Conservation (phyloP, 2,329 filamentous ascomycete species). For the Microcyclospora tardicrescens region DNA sequence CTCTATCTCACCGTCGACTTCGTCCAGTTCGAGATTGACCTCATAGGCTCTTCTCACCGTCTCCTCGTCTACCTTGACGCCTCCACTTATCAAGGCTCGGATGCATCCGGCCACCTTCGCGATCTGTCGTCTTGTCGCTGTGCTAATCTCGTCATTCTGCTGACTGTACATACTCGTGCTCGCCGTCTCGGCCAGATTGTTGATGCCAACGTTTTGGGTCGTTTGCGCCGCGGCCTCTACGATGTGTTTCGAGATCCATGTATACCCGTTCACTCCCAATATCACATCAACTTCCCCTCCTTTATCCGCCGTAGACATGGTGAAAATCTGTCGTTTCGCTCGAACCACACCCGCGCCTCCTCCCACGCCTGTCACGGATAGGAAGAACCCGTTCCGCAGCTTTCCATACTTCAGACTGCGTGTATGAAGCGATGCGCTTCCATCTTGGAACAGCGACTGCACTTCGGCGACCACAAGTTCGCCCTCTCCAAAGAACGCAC, state of each 20-base stretch:
- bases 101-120: constrained; percentile 71
- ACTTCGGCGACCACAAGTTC: constrained; percentile 92
- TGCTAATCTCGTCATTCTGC: constrained; percentile 76
- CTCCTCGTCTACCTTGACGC: constrained; percentile 78
- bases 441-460: constrained; percentile 75
- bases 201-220: constrained; percentile 52
- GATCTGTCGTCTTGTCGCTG: constrained; percentile 75
- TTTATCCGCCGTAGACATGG: constrained; percentile 48
- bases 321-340: constrained; percentile 76
- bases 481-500: constrained; percentile 92
- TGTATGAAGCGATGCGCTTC: constrained; percentile 77
- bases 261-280: constrained; percentile 90
- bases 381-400: constrained; percentile 81
- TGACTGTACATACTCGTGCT: constrained; percentile 82
- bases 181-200: constrained; percentile 75
- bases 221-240: constrained; percentile 41
- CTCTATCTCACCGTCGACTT: constrained; percentile 43
- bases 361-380: constrained; percentile 67
- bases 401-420: constrained; percentile 89
- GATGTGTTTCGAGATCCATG: constrained; percentile 83
- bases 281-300: constrained; percentile 68
- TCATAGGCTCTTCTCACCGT: constrained; percentile 73
- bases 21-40: constrained; percentile 62
- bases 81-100: constrained; percentile 66
- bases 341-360: constrained; percentile 70